Conservation (phyloP, 1,139 yeast species). For the Sugiyamaella grinbergsii region DNA sequence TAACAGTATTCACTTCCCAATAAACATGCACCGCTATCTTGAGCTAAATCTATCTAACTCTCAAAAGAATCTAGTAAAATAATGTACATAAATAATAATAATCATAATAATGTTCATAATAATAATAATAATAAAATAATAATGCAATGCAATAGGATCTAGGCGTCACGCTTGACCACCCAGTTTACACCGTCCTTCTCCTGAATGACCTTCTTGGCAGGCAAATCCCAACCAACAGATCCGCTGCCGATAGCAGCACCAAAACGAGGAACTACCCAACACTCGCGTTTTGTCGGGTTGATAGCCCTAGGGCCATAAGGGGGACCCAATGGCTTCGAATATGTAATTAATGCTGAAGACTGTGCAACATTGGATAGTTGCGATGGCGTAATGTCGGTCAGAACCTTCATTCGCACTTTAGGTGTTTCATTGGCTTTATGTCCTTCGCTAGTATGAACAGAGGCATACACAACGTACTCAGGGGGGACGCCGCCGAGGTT, state of each 20-base stretch:
- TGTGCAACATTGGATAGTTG: constrained; percentile 80
- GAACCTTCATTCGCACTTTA: constrained; percentile 62
- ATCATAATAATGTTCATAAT: neutral
- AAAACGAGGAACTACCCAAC: constrained; percentile 87
- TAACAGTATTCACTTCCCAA: neutral
- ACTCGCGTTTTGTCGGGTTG: constrained; percentile 63
- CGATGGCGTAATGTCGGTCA: constrained; percentile 73
- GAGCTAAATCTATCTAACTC: too few species aligned
- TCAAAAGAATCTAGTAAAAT: too few species aligned
- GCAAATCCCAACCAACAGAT: constrained; percentile 90
- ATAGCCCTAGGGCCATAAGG: constrained; percentile 81
- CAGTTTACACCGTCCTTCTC: constrained; percentile 49
- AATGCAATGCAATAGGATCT: constrained; percentile 12
- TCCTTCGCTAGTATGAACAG: constrained; percentile 52
- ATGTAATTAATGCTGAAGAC: constrained; percentile 69
- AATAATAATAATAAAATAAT: neutral
- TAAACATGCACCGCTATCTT: too few species aligned
- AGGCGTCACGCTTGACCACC: constrained; percentile 32
- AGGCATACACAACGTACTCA: constrained; percentile 68
- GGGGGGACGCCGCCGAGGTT: constrained; percentile 69
- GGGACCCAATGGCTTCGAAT: constrained; percentile 88
- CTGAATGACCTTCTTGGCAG: constrained; percentile 78
- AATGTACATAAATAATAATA: constrained; percentile 10
- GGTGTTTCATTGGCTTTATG: constrained; percentile 46
- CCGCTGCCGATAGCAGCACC: constrained; percentile 86